These are phyloP conservation scores for Platanthera guangdongensis DNA, from an alignment of 106 monocot species.

Conservation along the genomic window DNA sequence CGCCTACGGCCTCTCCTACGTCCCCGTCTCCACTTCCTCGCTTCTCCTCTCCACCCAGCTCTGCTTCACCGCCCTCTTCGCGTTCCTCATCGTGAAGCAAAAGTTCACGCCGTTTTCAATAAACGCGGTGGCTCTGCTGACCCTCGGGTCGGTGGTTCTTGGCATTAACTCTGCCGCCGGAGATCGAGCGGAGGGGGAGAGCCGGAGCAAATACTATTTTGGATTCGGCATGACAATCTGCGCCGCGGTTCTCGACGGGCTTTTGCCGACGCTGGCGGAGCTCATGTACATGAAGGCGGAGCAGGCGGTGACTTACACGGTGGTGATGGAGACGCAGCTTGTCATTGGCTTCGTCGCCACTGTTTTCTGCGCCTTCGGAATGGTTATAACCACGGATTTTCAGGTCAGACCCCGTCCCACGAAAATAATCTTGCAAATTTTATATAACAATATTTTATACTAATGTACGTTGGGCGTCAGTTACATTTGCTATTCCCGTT, in stretches of 20 bases:
- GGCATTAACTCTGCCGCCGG: constrained; percentile 3
- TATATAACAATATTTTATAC: too few species aligned
- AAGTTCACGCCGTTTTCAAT: constrained; percentile 18
- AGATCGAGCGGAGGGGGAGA: constrained; percentile 5
- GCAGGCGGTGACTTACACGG: constrained; percentile 7
- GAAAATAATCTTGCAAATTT: background rate
- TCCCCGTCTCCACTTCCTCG: constrained; percentile 9
- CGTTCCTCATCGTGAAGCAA: constrained; percentile 20
- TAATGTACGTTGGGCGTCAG: too few species aligned
- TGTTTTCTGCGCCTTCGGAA: constrained; percentile 8
- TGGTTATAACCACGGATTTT: constrained; percentile 9
- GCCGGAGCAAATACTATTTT: constrained; percentile 1
- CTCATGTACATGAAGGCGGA: constrained; percentile 9
- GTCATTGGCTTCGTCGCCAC: constrained; percentile 17
- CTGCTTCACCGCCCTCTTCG: background rate
- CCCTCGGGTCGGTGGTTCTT: constrained; percentile 13
- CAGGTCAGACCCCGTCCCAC: too few species aligned
- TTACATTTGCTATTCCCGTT: too few species aligned
- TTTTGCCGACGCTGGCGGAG: constrained; percentile 17
- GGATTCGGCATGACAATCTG: constrained; percentile 16
- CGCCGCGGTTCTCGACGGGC: constrained; percentile 10
- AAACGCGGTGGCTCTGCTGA: constrained; percentile 17
- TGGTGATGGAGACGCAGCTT: constrained; percentile 32
- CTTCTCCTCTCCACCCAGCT: constrained; percentile 8
- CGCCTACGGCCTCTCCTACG: constrained; percentile 7